Evolutionary conservation across 2,329 filamentous ascomycete species (phyloP), one percentile per base, ranked within the genome.

Genomic region (Penicillium corylophilum): DNA sequence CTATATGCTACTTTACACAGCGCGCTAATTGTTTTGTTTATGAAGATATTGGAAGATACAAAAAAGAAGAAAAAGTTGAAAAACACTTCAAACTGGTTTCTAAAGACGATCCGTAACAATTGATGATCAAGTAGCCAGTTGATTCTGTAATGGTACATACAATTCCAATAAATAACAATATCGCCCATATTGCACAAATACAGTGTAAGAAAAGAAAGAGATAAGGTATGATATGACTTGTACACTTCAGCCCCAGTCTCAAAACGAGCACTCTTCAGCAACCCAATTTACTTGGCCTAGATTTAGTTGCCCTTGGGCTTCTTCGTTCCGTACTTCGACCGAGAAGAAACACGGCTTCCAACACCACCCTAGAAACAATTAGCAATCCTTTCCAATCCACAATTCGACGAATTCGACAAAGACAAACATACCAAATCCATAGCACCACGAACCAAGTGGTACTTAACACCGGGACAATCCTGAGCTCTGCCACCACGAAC

Each of bases 281-380:
- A 36, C n/a, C 16, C 35, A 38, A 20, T 2, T 13, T 9, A 13
- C 5, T 18, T 22, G 1, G 35, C 16, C 3, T 5, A 12, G 16
- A 20, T n/a, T 54, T 68, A 79, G 20, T 86, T 85, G 72, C 85
- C 85, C 86, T 97, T 97, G 0, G 94, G 93, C 79, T 96, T 97
- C 86, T 99, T 99, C 44, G 94, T 95, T 55, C 94, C 94, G 70
- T 96, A 99, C 77, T 99, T 99, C 67, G 91, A 96, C 66, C 94
- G 82, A 72, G 89, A 90, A 20, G 86, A 89, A 66, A 88, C 82
- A 63, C 94, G 82, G 71, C 85, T 94, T 20, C 85, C 86, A 60
- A 99, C 94, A 79, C 94, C 94, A 68, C 90, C 90, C 93, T 96
- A 12, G 42, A 20, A 46, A 18, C 53, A 63, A 51, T 73, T 61